Conservation (phyloP, 768 basidiomycete genomes). For the Punctularia strigosozonata region DNA sequence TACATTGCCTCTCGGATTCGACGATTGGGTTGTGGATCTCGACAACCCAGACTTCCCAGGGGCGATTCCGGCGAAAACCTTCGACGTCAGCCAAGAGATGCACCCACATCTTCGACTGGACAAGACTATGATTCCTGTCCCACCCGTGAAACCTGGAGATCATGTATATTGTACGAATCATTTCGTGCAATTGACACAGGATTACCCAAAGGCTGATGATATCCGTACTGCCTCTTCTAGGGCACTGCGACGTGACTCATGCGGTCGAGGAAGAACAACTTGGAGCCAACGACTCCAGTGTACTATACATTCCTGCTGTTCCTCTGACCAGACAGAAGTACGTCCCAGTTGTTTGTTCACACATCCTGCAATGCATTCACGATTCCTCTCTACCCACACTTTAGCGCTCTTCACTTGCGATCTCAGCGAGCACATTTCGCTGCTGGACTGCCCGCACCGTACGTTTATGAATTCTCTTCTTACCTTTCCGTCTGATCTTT, state of each 20-base stretch:
- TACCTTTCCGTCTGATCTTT: no score
- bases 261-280: constrained; percentile 38
- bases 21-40: constrained; percentile 47
- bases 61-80: constrained; percentile 37
- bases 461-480: no score
- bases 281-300: constrained; percentile 39
- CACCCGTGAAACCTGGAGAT: constrained; percentile 49
- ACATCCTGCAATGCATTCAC: no score
- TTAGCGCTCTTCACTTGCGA: no score
- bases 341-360: constrained; percentile 24
- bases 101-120: constrained; percentile 54
- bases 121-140: constrained; percentile 46
- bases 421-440: constrained; percentile 35
- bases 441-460: constrained; percentile 38
- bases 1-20: constrained; percentile 11
- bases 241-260: constrained; percentile 37
- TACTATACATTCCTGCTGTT: constrained; percentile 44
- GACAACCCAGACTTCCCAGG: constrained; percentile 43
- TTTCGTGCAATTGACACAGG: background rate
- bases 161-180: constrained; percentile 40
- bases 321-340: constrained; percentile 40
- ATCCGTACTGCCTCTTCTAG: background rate
- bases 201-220: background rate
- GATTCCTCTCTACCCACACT: no score
- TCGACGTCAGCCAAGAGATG: constrained; percentile 41